Evolutionary conservation across 768 basidiomycete genomes (phyloP), one percentile per base, ranked within the genome.

Genomic region (Pleurotus platypus): DNA sequence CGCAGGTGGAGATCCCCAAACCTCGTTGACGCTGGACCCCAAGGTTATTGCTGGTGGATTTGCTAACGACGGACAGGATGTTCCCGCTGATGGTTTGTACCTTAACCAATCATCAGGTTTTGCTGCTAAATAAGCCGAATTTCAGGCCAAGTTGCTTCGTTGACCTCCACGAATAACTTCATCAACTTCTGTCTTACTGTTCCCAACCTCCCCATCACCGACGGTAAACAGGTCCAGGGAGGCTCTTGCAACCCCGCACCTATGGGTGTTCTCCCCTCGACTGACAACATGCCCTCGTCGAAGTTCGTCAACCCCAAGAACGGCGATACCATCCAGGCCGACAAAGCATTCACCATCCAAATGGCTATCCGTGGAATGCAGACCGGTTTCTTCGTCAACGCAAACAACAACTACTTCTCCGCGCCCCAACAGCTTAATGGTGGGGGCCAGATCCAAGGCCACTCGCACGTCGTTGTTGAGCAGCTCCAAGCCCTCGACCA

Each of bases 151-250:
- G 76, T 78, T 20, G 72, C 83, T 12, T 86, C 84, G 5, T 69
- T 83, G 5, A 85, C 80, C 0, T 85, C 85, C n/a, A 69, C 68
- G 46, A 86, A 90, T 73, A 90, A 90, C 75, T 90, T 86, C 67
- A 87, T 87, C 71, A 86, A 87, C 72, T 85, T 75, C 67, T 87
- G 87, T 62, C 68, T 73, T 5, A 80, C 78, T 13, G 63, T 75
- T 3, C 65, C 76, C 3, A 62, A 75, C 51, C 67, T 78, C 49
- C 76, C 83, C 2, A 73, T 87, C 58, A 88, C 87, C 45, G 80
- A 82, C 61, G 80, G 79, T 18, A 58, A 70, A 59, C 77, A 72
- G 57, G 69, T 78, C 60, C 55, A 59, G 15, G 65, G 66, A 27
- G 76, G 73, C 45, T 78, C 79, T 9, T 56, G 79, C 65, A 80